Evolutionary conservation across 2,329 filamentous ascomycete genomes (phyloP).

Genomic region (Zasmidium angulare): DNA sequence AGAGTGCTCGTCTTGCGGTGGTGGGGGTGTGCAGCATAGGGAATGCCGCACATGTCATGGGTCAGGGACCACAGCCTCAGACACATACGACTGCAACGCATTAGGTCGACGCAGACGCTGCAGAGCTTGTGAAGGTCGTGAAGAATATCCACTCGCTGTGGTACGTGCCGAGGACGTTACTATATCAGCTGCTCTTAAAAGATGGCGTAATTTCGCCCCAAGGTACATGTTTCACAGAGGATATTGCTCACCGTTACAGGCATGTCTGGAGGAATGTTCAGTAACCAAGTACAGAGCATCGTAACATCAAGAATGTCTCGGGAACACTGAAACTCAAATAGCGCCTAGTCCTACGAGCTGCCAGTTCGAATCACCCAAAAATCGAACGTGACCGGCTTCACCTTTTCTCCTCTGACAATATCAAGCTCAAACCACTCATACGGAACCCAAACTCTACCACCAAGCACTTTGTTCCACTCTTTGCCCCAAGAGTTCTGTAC

Average conservation of each 20-base stretch:
- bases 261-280: too few relatives aligned
- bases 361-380: background rate
- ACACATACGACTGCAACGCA: background rate
- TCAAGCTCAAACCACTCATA: background rate
- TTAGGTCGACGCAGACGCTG: background rate
- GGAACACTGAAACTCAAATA: too few relatives aligned
- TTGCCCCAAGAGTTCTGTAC: slow-evolving; percentile 1
- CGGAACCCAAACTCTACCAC: background rate
- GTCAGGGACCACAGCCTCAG: background rate
- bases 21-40: background rate
- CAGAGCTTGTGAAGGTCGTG: background rate
- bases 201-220: too few relatives aligned
- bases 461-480: background rate
- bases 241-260: too few relatives aligned
- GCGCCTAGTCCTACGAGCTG: too few relatives aligned
- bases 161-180: background rate
- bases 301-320: too few relatives aligned
- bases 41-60: background rate
- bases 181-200: too few relatives aligned
- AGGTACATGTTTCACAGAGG: too few relatives aligned
- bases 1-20: background rate
- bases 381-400: background rate
- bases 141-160: background rate
- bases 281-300: too few relatives aligned
- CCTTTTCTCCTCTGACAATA: background rate